Percentiles rank a stretch among this genome's conserved stretches.
Conservation (phyloP, 148 eudicot genomes). For the Diospyros lotus region DNA sequence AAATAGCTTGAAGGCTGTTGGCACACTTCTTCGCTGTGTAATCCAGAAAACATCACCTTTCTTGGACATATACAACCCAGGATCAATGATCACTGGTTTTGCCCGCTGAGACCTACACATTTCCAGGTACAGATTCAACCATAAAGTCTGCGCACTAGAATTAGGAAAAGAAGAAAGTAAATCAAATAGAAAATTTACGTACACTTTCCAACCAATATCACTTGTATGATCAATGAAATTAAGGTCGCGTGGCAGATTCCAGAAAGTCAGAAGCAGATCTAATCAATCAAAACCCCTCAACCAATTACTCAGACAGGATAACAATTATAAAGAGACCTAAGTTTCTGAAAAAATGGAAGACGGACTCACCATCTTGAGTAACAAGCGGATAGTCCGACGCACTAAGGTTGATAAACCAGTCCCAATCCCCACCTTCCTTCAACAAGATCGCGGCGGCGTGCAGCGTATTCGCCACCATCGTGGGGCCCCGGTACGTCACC, state of each 20-base stretch:
- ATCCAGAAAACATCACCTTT: slow-evolving; percentile 86
- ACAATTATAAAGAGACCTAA: slow-evolving; percentile 1
- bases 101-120: slow-evolving; percentile 73
- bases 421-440: slow-evolving; percentile 74
- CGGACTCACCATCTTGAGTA: slow-evolving; percentile 73
- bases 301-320: slow-evolving; percentile 8
- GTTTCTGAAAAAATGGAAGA: not conserved
- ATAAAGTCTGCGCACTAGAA: slow-evolving; percentile 2
- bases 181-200: slow-evolving; percentile 19
- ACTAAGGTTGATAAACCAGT: slow-evolving; percentile 96
- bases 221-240: slow-evolving; percentile 96
- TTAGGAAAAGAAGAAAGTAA: not conserved
- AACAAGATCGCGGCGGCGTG: slow-evolving; percentile 86
- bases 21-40: slow-evolving; percentile 84
- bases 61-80: slow-evolving; percentile 71
- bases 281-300: slow-evolving; percentile 21
- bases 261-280: slow-evolving; percentile 93
- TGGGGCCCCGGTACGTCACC: slow-evolving; percentile 80
- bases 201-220: slow-evolving; percentile 96
- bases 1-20: slow-evolving; percentile 87
- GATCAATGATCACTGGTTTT: slow-evolving; percentile 84
- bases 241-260: slow-evolving; percentile 70
- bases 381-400: slow-evolving; percentile 93
- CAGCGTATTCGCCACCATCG: slow-evolving; percentile 91
- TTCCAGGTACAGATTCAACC: not conserved